phyloP scores from a whole-genome alignment of 2,329 filamentous ascomycete species.

The Fusarium proliferatum region DNA sequence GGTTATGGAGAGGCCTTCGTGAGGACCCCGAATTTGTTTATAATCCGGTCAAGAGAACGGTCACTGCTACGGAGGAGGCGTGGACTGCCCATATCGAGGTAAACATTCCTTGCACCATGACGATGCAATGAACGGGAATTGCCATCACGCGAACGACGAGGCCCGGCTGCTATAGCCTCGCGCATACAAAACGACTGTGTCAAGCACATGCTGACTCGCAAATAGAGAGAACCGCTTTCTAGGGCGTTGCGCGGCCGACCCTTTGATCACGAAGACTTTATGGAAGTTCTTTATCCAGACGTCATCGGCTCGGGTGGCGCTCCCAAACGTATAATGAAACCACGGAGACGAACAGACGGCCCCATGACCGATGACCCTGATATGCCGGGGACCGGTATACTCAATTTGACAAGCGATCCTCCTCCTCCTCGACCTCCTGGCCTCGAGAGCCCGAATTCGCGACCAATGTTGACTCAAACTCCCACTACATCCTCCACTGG shows the following conservation, averaged over 20 bases:
- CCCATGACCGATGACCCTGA: constrained; percentile 59
- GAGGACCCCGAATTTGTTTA: constrained; percentile 69
- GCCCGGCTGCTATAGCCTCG: not conserved
- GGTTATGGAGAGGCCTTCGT: constrained; percentile 68
- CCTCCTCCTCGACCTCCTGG: constrained; percentile 39
- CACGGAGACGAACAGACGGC: constrained; percentile 61
- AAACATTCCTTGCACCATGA: constrained; percentile 41
- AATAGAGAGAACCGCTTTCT: constrained; percentile 67
- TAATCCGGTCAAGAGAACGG: constrained; percentile 60
- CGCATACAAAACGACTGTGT: not conserved
- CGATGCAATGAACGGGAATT: not conserved
- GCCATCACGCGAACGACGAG: constrained; percentile 3
- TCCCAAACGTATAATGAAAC: constrained; percentile 68
- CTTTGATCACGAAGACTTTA: constrained; percentile 70
- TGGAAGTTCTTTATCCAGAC: constrained; percentile 70
- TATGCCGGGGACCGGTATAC: constrained; percentile 59
- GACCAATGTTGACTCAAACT: constrained; percentile 47
- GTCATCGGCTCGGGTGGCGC: constrained; percentile 69
- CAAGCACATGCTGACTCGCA: constrained; percentile 29
- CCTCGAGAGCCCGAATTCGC: constrained; percentile 43
- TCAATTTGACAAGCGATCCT: constrained; percentile 56
- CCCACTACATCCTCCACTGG: constrained; percentile 41
- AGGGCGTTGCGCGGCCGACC: constrained; percentile 66
- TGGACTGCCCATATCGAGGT: constrained; percentile 70
- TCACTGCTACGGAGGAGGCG: constrained; percentile 67